Conservation (phyloP, 2,329 filamentous ascomycete genomes). For the Aspergillus brasiliensis region DNA sequence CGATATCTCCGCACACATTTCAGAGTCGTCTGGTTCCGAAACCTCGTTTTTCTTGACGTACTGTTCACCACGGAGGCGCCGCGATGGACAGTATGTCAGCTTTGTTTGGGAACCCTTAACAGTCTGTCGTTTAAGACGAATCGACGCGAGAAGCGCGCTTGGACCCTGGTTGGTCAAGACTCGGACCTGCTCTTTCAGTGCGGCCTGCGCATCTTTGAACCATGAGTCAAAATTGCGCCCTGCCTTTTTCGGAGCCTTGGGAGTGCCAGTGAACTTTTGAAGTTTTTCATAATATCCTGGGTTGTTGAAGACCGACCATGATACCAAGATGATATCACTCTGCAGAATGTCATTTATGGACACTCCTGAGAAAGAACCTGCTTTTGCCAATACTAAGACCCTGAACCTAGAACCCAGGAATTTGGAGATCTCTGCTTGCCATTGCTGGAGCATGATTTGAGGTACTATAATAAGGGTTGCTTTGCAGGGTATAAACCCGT, state of each 20-base stretch:
- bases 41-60: conserved; percentile 23
- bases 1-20: conserved; percentile 20
- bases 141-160: conserved; percentile 33
- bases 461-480: conserved; percentile 65
- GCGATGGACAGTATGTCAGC: conserved; percentile 43
- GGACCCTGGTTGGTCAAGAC: conserved; percentile 36
- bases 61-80: conserved; percentile 32
- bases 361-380: conserved; percentile 42
- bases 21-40: neutral
- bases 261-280: conserved; percentile 53
- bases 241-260: conserved; percentile 41
- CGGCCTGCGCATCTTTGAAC: conserved; percentile 49
- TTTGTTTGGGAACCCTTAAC: conserved; percentile 38
- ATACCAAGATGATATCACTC: conserved; percentile 59
- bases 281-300: conserved; percentile 53
- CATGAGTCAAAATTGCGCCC: conserved; percentile 57
- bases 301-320: conserved; percentile 53
- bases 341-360: conserved; percentile 49
- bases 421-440: conserved; percentile 57
- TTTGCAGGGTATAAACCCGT: conserved; percentile 46
- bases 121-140: conserved; percentile 31
- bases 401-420: conserved; percentile 50
- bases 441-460: conserved; percentile 58
- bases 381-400: conserved; percentile 49
- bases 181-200: conserved; percentile 47